Percentiles rank a stretch among this genome's conserved stretches.
phyloP scores from a whole-genome alignment of 2,329 filamentous ascomycete species.

The Cytospora piceae region DNA sequence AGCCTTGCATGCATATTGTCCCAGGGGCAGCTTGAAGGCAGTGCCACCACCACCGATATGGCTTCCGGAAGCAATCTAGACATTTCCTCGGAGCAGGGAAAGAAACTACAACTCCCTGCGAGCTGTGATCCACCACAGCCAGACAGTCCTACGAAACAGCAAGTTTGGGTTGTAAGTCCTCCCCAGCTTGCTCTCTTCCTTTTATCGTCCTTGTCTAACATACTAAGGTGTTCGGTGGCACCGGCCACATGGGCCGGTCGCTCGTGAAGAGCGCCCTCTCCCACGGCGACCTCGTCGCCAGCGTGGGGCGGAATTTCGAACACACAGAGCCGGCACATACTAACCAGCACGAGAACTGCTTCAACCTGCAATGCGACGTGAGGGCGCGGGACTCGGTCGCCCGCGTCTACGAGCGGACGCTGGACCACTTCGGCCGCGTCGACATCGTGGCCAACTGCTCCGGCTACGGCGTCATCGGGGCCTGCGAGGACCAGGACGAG shows the following conservation, averaged over 20 bases:
- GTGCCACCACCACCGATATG: constrained; percentile 31
- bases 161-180: constrained; percentile 82
- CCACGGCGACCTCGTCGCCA: constrained; percentile 81
- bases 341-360: constrained; percentile 70
- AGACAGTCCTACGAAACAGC: constrained; percentile 69
- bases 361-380: constrained; percentile 88
- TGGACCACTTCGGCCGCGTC: constrained; percentile 77
- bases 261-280: constrained; percentile 81
- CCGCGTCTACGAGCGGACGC: constrained; percentile 69
- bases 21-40: not conserved
- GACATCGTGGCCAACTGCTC: constrained; percentile 94
- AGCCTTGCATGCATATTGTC: not conserved
- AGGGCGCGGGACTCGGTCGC: constrained; percentile 78
- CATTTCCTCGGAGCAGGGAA: constrained; percentile 40
- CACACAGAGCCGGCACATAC: constrained; percentile 74
- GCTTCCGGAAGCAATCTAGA: constrained; percentile 35
- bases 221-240: constrained; percentile 83
- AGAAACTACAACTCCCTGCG: constrained; percentile 67
- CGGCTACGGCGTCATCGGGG: constrained; percentile 92
- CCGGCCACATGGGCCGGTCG: constrained; percentile 94
- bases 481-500: constrained; percentile 96
- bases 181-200: constrained; percentile 19
- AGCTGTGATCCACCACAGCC: constrained; percentile 85
- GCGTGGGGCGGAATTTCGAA: constrained; percentile 83
- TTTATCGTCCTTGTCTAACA: constrained; percentile 18